These are phyloP conservation scores for Hebeloma cylindrosporum DNA, from an alignment of 768 basidiomycete genomes.

Conservation along the genomic window DNA sequence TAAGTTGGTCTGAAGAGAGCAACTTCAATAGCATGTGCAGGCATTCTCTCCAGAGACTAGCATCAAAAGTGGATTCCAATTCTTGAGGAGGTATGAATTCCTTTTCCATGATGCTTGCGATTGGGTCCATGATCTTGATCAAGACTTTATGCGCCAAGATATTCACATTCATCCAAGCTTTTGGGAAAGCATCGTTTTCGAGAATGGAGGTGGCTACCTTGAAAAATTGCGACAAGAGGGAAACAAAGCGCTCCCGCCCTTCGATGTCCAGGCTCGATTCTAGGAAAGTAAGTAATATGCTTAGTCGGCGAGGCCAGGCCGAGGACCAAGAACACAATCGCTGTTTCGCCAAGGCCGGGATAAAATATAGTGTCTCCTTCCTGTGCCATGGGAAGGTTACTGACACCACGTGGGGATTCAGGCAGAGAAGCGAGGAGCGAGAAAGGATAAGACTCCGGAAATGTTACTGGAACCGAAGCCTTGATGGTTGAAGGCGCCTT, in stretches of 20 bases:
- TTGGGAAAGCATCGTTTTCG: conserved; percentile 85
- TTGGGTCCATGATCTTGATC: conserved; percentile 84
- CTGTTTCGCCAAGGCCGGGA: conserved; percentile 80
- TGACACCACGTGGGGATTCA: conserved; percentile 45
- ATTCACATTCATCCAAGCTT: conserved; percentile 89
- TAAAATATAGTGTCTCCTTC: conserved; percentile 61
- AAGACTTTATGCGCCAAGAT: conserved; percentile 85
- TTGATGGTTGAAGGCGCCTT: conserved; percentile 59
- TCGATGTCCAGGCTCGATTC: conserved; percentile 86
- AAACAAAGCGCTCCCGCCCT: conserved; percentile 75
- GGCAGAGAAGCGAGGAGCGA: conserved; percentile 72
- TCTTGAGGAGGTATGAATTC: conserved; percentile 77
- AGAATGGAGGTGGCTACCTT: conserved; percentile 79
- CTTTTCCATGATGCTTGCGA: conserved; percentile 72
- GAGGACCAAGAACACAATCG: conserved; percentile 80
- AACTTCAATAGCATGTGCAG: conserved; percentile 83
- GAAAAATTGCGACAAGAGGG: conserved; percentile 76
- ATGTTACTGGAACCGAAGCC: conserved; percentile 69
- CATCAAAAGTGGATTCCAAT: conserved; percentile 67
- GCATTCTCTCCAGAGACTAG: conserved; percentile 76
- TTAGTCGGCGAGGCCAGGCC: conserved; percentile 78
- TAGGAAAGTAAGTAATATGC: conserved; percentile 74
- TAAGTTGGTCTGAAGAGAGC: conserved; percentile 85
- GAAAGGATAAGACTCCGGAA: conserved; percentile 94
- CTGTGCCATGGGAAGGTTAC: conserved; percentile 37